phyloP scores from a whole-genome alignment of 495 filamentous ascomycete species.

The Cercophora samala region DNA sequence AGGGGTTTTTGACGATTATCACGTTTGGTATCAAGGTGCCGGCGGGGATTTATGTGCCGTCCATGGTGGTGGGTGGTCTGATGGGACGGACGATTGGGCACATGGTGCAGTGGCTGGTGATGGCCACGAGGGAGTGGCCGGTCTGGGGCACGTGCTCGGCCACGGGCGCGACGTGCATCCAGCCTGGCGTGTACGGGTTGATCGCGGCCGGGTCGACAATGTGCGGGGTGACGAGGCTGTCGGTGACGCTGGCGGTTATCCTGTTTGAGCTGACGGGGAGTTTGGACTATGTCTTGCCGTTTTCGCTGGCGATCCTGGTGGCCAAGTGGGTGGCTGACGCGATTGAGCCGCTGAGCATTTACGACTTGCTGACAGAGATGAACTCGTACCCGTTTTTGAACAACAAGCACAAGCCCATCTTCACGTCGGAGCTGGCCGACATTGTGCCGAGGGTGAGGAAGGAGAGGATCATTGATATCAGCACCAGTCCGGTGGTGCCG shows the following conservation, averaged over 20 bases:
- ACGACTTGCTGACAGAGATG: conserved; percentile 92
- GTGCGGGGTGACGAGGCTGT: conserved; percentile 93
- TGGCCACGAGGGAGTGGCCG: conserved; percentile 65
- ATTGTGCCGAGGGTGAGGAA: conserved; percentile 72
- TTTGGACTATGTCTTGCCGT: conserved; percentile 90
- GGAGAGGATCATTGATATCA: conserved; percentile 84
- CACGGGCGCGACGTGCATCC: conserved; percentile 76
- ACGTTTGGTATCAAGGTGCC: conserved; percentile 96
- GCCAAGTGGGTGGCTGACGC: conserved; percentile 98
- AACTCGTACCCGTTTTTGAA: conserved; percentile 95
- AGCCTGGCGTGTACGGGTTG: conserved; percentile 91
- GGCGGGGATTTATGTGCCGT: conserved; percentile 94
- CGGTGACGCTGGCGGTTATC: conserved; percentile 92
- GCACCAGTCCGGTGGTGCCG: conserved; percentile 68
- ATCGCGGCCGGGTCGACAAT: conserved; percentile 95
- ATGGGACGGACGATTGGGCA: conserved; percentile 89
- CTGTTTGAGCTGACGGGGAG: conserved; percentile 94
- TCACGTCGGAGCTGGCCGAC: conserved; percentile 79
- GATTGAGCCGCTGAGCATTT: conserved; percentile 90
- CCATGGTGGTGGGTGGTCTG: conserved; percentile 95
- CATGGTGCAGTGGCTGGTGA: conserved; percentile 74
- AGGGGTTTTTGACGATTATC: conserved; percentile 79
- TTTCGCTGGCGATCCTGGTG: conserved; percentile 86
- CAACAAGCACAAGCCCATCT: conserved; percentile 86
- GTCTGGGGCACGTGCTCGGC: conserved; percentile 73